Evolutionary conservation across 2,329 filamentous ascomycete genomes (phyloP).

Genomic region (Fusarium heterosporum): DNA sequence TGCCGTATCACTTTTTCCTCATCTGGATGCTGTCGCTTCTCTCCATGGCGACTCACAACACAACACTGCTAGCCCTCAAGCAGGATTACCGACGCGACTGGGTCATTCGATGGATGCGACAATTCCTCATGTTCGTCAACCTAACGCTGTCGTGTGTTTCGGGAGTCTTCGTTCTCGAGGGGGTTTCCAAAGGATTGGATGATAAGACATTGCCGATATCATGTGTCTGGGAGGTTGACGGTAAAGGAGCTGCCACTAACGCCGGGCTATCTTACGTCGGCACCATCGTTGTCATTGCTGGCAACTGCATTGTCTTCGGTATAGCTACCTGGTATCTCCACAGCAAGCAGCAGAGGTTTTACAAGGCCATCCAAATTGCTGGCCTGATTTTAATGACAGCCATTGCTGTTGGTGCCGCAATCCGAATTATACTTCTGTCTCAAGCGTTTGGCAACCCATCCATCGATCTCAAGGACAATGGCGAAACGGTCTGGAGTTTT

Average conservation of each 20-base stretch:
- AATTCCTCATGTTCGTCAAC: slow-evolving; percentile 74
- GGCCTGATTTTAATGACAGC: slow-evolving; percentile 67
- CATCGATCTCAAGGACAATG: slow-evolving; percentile 42
- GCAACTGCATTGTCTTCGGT: slow-evolving; percentile 68
- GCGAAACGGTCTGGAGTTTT: slow-evolving; percentile 44
- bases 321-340: slow-evolving; percentile 75
- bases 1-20: slow-evolving; percentile 77
- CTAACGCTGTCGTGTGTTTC: slow-evolving; percentile 67
- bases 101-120: slow-evolving; percentile 74
- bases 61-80: slow-evolving; percentile 72
- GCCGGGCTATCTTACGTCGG: slow-evolving; percentile 64
- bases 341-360: slow-evolving; percentile 63
- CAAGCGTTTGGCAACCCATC: slow-evolving; percentile 64
- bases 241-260: slow-evolving; percentile 53
- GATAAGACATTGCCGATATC: slow-evolving; percentile 67
- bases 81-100: slow-evolving; percentile 75
- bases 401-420: slow-evolving; percentile 68
- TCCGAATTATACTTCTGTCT: slow-evolving; percentile 67
- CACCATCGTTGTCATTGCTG: slow-evolving; percentile 71
- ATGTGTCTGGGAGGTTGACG: slow-evolving; percentile 67
- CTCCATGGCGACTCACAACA: slow-evolving; percentile 74
- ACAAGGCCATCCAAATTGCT: slow-evolving; percentile 64
- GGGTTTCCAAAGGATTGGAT: slow-evolving; percentile 63
- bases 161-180: slow-evolving; percentile 67
- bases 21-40: slow-evolving; percentile 76